phyloP scores from a whole-genome alignment of 2,329 filamentous ascomycete species.

The Fusarium anthophilum region DNA sequence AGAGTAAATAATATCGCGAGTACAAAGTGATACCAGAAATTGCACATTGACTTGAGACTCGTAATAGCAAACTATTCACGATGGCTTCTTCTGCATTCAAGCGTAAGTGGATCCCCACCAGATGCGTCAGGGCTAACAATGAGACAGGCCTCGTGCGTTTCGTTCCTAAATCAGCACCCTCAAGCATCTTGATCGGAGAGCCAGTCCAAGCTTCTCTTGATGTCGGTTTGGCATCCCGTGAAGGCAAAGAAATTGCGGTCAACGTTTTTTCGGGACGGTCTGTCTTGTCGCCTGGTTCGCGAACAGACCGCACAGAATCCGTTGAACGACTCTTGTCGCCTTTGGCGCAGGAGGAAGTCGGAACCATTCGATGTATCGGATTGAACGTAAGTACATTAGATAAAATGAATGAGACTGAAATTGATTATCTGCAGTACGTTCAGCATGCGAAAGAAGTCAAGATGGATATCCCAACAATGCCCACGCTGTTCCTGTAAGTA shows the following conservation, averaged over 20 bases:
- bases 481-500: not conserved
- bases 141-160: constrained; percentile 5
- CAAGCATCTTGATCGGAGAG: not conserved
- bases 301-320: not conserved
- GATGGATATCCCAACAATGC: constrained; percentile 2
- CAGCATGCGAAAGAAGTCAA: constrained; percentile 2
- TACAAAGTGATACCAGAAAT: not conserved
- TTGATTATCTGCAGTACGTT: not conserved
- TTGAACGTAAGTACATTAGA: not conserved
- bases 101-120: not conserved
- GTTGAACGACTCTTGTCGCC: not conserved
- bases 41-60: accelerated
- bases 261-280: not conserved
- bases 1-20: not conserved
- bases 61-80: too few species aligned
- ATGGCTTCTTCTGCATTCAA: not conserved
- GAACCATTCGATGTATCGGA: constrained; percentile 5
- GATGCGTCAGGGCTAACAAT: not conserved
- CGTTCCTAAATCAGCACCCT: not conserved
- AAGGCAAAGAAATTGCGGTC: not conserved
- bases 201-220: not conserved
- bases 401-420: accelerated
- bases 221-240: not conserved
- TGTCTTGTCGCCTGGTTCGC: not conserved
- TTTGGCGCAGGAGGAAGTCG: not conserved